Evolutionary conservation across 495 filamentous ascomycete species (phyloP).

Genomic region (Aspergillus panamensis): DNA sequence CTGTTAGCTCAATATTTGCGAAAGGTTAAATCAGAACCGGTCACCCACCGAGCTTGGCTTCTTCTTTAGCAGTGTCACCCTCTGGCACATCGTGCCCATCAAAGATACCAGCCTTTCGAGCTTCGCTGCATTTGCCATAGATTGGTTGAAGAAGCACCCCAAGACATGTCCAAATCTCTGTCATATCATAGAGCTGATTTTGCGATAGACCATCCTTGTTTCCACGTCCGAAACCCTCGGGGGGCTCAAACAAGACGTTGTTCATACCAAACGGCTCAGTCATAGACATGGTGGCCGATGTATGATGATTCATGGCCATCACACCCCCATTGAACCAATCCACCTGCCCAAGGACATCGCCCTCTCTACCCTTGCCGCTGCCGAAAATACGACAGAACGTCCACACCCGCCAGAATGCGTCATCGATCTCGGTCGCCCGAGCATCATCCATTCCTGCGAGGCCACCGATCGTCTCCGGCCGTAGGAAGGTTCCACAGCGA

Average conservation of each 20-base stretch:
- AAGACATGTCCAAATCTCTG: constrained; percentile 64
- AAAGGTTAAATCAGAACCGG: neutral
- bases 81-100: constrained; percentile 43
- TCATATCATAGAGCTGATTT: constrained; percentile 61
- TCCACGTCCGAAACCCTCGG: constrained; percentile 55
- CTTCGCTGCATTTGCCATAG: constrained; percentile 54
- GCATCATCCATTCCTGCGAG: constrained; percentile 49
- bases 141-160: constrained; percentile 55
- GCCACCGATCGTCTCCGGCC: constrained; percentile 54
- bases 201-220: constrained; percentile 54
- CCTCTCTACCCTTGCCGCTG: constrained; percentile 54
- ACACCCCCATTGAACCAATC: constrained; percentile 62
- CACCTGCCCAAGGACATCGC: constrained; percentile 59
- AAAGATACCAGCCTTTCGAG: constrained; percentile 55
- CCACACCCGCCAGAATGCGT: constrained; percentile 68
- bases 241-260: constrained; percentile 54
- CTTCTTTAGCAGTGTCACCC: constrained; percentile 52
- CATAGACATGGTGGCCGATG: constrained; percentile 31
- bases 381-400: constrained; percentile 68
- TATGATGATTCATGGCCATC: constrained; percentile 38
- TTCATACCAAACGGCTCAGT: constrained; percentile 50
- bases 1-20: constrained; percentile 28
- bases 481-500: constrained; percentile 56
- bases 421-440: constrained; percentile 54
- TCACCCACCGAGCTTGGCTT: constrained; percentile 50